Conservation (phyloP, 2,329 filamentous ascomycete species). For the Huntiella abstrusa region DNA sequence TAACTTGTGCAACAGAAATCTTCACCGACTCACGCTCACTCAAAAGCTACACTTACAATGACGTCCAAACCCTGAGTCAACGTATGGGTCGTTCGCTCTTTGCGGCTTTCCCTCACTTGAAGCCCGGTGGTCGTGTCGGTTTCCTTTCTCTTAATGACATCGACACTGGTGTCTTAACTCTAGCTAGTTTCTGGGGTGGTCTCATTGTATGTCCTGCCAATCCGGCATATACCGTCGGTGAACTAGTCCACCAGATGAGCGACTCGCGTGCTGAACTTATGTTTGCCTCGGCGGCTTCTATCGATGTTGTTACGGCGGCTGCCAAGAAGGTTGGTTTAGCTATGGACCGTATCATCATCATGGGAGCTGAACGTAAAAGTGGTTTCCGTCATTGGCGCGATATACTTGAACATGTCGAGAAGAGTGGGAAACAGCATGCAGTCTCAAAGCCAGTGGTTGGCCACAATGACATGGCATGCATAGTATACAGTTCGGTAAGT, state of each 20-base stretch:
- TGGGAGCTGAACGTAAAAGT: conserved; percentile 50
- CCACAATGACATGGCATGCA: conserved; percentile 57
- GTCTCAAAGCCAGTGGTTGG: conserved; percentile 32
- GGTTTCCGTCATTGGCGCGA: conserved; percentile 52
- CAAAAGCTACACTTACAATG: conserved; percentile 48
- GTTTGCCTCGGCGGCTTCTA: conserved; percentile 50
- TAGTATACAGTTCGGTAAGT: conserved; percentile 58
- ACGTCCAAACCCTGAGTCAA: conserved; percentile 44
- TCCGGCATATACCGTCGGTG: conserved; percentile 65
- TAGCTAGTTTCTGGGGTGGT: conserved; percentile 69
- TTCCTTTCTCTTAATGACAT: conserved; percentile 75
- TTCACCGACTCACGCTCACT: conserved; percentile 57
- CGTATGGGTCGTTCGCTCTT: conserved; percentile 69
- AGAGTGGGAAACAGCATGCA: background rate
- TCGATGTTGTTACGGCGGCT: conserved; percentile 47
- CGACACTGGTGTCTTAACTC: conserved; percentile 59
- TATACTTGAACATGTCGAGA: conserved; percentile 24
- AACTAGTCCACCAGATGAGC: conserved; percentile 68
- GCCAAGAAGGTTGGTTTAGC: conserved; percentile 52
- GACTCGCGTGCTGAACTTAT: conserved; percentile 59
- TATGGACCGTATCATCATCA: conserved; percentile 51
- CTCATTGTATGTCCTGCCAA: conserved; percentile 73
- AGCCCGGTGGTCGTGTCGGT: conserved; percentile 56
- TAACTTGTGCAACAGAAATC: conserved; percentile 36
- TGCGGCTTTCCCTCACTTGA: conserved; percentile 57